Evolutionary conservation across 305 asterid genomes (phyloP).

Genomic region (Lippia alba): DNA sequence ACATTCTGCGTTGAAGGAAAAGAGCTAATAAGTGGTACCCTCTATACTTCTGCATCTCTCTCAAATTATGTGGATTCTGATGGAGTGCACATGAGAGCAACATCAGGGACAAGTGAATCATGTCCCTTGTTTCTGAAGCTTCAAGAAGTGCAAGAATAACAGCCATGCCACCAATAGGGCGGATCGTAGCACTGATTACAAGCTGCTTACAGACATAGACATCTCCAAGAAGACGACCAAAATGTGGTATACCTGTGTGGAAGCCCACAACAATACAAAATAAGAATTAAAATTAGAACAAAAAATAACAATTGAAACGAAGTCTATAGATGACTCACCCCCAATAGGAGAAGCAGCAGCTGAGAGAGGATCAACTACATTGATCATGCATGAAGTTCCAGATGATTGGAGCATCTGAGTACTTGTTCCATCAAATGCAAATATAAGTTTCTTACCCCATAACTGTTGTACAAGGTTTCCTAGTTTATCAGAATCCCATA

Average conservation of each 20-base stretch:
- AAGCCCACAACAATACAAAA: constrained; percentile 24
- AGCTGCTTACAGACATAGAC: constrained; percentile 62
- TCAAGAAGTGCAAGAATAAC: constrained; percentile 77
- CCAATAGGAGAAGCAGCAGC: constrained; percentile 85
- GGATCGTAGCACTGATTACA: constrained; percentile 68
- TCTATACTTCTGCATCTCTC: constrained; percentile 72
- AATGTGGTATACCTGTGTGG: constrained; percentile 71
- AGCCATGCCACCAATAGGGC: constrained; percentile 72
- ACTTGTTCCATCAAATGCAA: constrained; percentile 77
- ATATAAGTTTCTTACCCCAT: constrained; percentile 70
- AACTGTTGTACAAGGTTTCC: constrained; percentile 66
- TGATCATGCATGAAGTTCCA: constrained; percentile 70
- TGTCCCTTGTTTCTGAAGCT: constrained; percentile 74
- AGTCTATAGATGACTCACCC: constrained; percentile 44
- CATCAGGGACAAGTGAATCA: constrained; percentile 77
- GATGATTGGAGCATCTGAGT: constrained; percentile 64
- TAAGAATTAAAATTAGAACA: constrained; percentile 3
- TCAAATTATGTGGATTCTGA: constrained; percentile 71
- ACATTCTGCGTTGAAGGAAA: constrained; percentile 69
- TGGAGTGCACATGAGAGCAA: constrained; percentile 67
- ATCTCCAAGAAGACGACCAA: constrained; percentile 75
- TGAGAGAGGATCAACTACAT: constrained; percentile 80
- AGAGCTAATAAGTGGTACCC: constrained; percentile 76
- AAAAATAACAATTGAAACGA: constrained; percentile 15
- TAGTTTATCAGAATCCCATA: constrained; percentile 71